Conservation (phyloP, 2,329 filamentous ascomycete species). For the Fusarium decemcellulare region DNA sequence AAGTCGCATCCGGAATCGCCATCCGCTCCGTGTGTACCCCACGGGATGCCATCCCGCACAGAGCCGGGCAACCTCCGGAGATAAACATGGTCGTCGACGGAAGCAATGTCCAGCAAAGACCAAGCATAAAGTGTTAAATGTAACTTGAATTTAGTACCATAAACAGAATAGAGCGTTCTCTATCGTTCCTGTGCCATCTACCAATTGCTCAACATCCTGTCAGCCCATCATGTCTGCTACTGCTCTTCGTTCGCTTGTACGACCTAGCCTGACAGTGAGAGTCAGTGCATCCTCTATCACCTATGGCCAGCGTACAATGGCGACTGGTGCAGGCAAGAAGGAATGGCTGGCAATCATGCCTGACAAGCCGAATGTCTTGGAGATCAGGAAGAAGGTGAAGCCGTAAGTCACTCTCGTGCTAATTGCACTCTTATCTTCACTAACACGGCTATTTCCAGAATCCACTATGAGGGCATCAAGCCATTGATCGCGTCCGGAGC, state of each 20-base stretch:
- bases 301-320: slow-evolving; percentile 15
- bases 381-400: slow-evolving; percentile 23
- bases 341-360: slow-evolving; percentile 25
- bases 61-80: not conserved
- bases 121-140: not conserved
- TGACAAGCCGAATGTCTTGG: slow-evolving; percentile 21
- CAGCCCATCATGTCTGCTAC: not conserved
- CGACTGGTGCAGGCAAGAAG: slow-evolving; percentile 4
- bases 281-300: not conserved
- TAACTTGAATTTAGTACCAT: no score
- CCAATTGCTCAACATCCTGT: not conserved
- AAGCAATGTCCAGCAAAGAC: not conserved
- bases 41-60: slow-evolving; percentile 21
- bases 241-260: not conserved
- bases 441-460: not conserved
- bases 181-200: no score
- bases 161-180: no score
- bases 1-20: slow-evolving; percentile 6
- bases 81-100: not conserved
- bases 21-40: slow-evolving; percentile 8
- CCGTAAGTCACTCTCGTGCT: not conserved
- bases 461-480: slow-evolving; percentile 35
- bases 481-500: slow-evolving; percentile 33
- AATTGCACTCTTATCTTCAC: not conserved
- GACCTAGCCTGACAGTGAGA: not conserved